Percentiles rank a stretch among this genome's conserved stretches.
Evolutionary conservation across 2,329 filamentous ascomycete species (phyloP).

Genomic region (Fusarium virguliforme): DNA sequence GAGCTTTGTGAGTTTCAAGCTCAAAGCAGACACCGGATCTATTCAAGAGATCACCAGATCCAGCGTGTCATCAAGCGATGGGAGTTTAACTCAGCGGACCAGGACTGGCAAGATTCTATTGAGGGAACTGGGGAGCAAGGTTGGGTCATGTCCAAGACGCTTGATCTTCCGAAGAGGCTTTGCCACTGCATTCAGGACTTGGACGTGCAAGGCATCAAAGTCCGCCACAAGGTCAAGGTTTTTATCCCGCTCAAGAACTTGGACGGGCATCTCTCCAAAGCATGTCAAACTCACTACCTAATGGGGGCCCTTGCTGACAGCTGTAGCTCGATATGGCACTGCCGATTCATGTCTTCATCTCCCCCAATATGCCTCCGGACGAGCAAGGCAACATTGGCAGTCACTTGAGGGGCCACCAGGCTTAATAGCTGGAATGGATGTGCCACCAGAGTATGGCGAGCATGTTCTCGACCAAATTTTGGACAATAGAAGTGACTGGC

Average conservation of each 20-base stretch:
- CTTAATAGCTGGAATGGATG: slow-evolving; percentile 72
- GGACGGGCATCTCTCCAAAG: slow-evolving; percentile 93
- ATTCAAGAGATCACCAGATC: slow-evolving; percentile 71
- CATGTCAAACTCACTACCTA: slow-evolving; percentile 48
- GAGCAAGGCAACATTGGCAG: slow-evolving; percentile 84
- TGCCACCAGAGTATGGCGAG: slow-evolving; percentile 90
- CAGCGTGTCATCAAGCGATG: slow-evolving; percentile 75
- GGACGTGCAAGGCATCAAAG: slow-evolving; percentile 88
- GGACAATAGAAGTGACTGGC: slow-evolving; percentile 86
- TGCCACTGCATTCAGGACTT: slow-evolving; percentile 89
- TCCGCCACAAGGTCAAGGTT: slow-evolving; percentile 92
- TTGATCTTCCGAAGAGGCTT: slow-evolving; percentile 84
- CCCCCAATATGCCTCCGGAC: slow-evolving; percentile 88
- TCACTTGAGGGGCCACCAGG: slow-evolving; percentile 63
- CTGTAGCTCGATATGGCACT: slow-evolving; percentile 84
- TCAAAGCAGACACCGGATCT: slow-evolving; percentile 62
- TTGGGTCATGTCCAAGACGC: slow-evolving; percentile 72
- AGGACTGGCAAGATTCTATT: slow-evolving; percentile 78
- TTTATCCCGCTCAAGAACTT: slow-evolving; percentile 92
- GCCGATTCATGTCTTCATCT: slow-evolving; percentile 93
- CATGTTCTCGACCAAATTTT: slow-evolving; percentile 94
- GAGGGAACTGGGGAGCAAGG: slow-evolving; percentile 77
- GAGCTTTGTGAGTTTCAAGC: slow-evolving; percentile 80
- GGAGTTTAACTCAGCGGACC: slow-evolving; percentile 68
- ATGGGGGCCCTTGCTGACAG: background rate